These are phyloP conservation scores for Powellomyces hirtus DNA, from an alignment of 192 early-diverging fungal genomes.

Conservation along the genomic window DNA sequence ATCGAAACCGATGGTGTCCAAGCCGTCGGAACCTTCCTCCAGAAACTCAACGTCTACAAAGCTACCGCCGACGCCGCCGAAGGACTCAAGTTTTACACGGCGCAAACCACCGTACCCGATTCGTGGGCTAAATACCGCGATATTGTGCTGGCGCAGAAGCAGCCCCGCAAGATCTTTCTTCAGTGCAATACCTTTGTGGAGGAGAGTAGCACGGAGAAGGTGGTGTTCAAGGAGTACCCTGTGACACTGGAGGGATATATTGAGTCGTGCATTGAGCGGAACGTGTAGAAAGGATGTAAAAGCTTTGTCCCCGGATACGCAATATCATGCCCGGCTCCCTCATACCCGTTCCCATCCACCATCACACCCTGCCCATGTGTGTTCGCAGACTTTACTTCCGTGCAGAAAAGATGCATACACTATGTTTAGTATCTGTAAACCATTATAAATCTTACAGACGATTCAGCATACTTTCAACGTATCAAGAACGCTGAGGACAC, in stretches of 20 bases:
- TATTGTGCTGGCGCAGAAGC: conserved; percentile 50
- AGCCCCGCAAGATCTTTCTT: conserved; percentile 54
- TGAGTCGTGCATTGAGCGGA: conserved; percentile 53
- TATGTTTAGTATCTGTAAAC: too few relatives aligned
- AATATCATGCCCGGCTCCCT: too few relatives aligned
- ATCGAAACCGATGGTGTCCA: conserved; percentile 48
- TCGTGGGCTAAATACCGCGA: conserved; percentile 47
- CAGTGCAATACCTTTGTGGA: conserved; percentile 50
- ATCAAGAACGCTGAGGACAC: too few relatives aligned
- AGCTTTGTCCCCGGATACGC: too few relatives aligned
- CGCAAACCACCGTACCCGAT: conserved; percentile 52
- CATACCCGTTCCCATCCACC: too few relatives aligned
- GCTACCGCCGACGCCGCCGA: conserved; percentile 50
- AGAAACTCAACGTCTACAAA: conserved; percentile 62
- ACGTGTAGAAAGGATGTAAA: too few relatives aligned
- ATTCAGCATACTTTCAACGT: too few relatives aligned
- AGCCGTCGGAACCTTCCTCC: conserved; percentile 53
- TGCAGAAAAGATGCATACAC: too few relatives aligned
- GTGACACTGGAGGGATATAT: conserved; percentile 55
- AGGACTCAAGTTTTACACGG: conserved; percentile 46
- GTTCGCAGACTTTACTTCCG: too few relatives aligned
- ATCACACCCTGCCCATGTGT: too few relatives aligned
- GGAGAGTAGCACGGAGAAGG: conserved; percentile 34
- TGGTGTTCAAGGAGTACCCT: conserved; percentile 53
- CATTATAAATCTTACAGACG: too few relatives aligned